Percentiles rank a stretch among this genome's conserved stretches.
Conservation (phyloP, 192 early-diverging fungal genomes). For the Allomyces macrogynus region DNA sequence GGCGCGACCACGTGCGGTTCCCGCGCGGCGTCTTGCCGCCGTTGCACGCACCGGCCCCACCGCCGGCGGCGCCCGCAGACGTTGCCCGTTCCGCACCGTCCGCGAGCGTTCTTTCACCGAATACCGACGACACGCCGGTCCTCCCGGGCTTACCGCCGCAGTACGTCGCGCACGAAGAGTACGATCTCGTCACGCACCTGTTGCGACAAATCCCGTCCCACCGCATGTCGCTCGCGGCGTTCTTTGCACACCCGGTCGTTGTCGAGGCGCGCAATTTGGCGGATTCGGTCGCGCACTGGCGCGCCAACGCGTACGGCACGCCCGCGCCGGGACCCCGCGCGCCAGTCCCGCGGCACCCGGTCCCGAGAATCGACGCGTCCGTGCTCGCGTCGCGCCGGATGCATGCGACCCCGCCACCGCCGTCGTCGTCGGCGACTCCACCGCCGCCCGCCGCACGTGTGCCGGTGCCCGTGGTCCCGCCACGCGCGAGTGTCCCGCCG, state of each 20-base stretch:
- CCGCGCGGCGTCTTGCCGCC: slow-evolving; percentile 34
- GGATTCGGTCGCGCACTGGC: background rate
- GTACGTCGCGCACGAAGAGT: slow-evolving; percentile 28
- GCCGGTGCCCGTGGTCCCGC: background rate
- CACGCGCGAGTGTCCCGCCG: background rate
- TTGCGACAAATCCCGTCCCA: slow-evolving; percentile 71
- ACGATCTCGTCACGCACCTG: slow-evolving; percentile 61
- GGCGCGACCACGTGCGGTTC: slow-evolving; percentile 65
- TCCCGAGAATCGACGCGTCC: background rate
- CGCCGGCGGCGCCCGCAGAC: slow-evolving; percentile 11
- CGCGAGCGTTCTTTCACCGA: background rate
- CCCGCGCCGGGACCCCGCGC: background rate
- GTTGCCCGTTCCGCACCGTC: background rate
- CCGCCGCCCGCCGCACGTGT: background rate
- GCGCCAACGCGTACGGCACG: background rate
- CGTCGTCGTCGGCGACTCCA: background rate
- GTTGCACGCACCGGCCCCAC: background rate
- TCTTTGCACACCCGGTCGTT: slow-evolving; percentile 68
- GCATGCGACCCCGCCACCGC: background rate
- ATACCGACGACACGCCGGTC: background rate
- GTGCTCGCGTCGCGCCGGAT: slow-evolving; percentile 1
- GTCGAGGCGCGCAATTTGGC: slow-evolving; percentile 3
- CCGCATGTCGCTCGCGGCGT: slow-evolving; percentile 81
- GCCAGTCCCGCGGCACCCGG: too few species aligned
- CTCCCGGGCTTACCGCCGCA: background rate